Conservation (phyloP, 2,329 filamentous ascomycete species). For the Epicoccum sorghinum region DNA sequence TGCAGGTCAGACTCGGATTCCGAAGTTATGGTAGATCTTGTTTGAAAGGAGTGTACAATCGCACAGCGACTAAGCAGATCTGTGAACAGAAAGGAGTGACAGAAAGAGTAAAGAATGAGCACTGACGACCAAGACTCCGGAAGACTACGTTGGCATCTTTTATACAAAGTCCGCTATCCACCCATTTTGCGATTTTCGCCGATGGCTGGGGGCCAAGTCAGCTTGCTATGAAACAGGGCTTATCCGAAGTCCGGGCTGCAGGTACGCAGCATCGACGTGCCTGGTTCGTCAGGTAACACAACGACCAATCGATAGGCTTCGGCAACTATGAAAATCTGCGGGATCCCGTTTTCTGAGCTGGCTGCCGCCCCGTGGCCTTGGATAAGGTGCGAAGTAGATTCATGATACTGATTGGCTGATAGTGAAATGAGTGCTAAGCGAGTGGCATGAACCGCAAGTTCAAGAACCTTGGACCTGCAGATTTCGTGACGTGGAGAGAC, state of each 20-base stretch:
- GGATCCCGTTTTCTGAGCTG: constrained; percentile 9
- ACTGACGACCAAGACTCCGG: not conserved
- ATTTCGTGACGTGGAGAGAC: constrained; percentile 12
- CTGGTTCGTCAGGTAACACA: constrained; percentile 12
- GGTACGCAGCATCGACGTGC: constrained; percentile 14
- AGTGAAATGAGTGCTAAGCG: constrained; percentile 9
- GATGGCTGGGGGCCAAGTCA: constrained; percentile 9
- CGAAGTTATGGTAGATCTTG: not conserved
- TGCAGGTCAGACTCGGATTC: not conserved
- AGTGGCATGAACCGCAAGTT: constrained; percentile 1
- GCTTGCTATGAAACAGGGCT: constrained; percentile 13
- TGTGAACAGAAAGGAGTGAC: constrained; percentile 4
- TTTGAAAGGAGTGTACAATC: constrained; percentile 6
- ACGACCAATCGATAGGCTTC: constrained; percentile 12
- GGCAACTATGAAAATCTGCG: constrained; percentile 1
- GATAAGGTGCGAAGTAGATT: constrained; percentile 4
- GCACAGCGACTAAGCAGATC: constrained; percentile 9
- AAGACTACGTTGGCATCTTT: not conserved
- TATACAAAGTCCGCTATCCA: constrained; percentile 4
- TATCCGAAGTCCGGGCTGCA: constrained; percentile 18
- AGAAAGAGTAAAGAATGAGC: constrained; percentile 1
- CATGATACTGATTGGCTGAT: constrained; percentile 10
- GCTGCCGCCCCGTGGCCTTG: constrained; percentile 12
- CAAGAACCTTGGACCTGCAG: constrained; percentile 11
- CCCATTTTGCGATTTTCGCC: not conserved